Base-by-base conservation (phyloP, 257 asterid genomes). In the Solanum rostratum region DNA sequence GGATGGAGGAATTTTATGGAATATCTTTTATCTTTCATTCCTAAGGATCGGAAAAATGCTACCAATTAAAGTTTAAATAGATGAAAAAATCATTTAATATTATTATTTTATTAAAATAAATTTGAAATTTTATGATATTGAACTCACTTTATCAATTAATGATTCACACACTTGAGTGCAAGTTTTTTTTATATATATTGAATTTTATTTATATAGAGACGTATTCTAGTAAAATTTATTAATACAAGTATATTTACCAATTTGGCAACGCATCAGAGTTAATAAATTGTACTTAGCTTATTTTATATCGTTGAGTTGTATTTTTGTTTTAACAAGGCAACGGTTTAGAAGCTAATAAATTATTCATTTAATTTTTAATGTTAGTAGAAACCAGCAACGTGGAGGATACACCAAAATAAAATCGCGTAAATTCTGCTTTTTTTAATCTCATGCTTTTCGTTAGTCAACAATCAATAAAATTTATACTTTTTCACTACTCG, bases 361-460 rank as follows among this genome's bases (percentile, higher is more conserved):
- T 70, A 39, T 39, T 37, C 54, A 70, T 39, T 41, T 70, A 39
- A 60, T 69, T 69, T 66, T 69, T 10, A 39, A 69, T 69, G 53
- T 19, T 69, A 10, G 79, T 69, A 69, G 37, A 71, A 43, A 27
- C 37, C n/a, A 43, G 55, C n/a, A 7, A 71, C 12, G 80, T 71
- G 80, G 20, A 41, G 33, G 19, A 43, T 12, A 43, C 55, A 43
- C 12, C 16, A 16, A 4, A 33, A 33, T 1, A 30, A 33, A 3
- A 0, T 33, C 4, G 6, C 6, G 0, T 33, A 33, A 33, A 33
- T 33, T 33, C 1, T 33, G 6, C 0, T 0, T 33, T 4, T 33
- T 33, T 33, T 33, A 33, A 33, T 33, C 39, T 33, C 39, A 33
- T 33, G 4, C 6, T 33, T 33, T 33, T 33, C 39, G 39, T 33